Percentiles rank a stretch among this genome's conserved stretches.
These are phyloP conservation scores for Borovskyia barvae DNA, from an alignment of 208 protist species.

Conservation along the genomic window DNA sequence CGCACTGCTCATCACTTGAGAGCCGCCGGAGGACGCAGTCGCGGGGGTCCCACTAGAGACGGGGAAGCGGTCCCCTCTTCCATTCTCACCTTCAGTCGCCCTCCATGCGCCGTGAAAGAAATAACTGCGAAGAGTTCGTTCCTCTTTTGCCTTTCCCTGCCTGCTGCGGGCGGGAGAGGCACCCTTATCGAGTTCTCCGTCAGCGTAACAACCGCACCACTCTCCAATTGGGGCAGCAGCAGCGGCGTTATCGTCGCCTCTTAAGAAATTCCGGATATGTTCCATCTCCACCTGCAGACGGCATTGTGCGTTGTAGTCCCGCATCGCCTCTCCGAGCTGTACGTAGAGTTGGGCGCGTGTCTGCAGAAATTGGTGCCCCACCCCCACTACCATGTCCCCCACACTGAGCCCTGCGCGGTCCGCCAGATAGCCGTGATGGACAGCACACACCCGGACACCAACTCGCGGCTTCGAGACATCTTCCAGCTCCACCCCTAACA, in stretches of 20 bases:
- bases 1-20: not conserved
- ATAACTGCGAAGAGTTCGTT: too few relatives aligned
- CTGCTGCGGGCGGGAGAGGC: too few relatives aligned
- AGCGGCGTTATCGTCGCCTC: too few relatives aligned
- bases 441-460: conserved; percentile 44
- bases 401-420: conserved; percentile 41
- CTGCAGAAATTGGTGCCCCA: conserved; percentile 36
- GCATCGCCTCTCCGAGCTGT: conserved; percentile 36
- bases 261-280: conserved; percentile 21
- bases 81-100: not conserved
- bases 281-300: conserved; percentile 31
- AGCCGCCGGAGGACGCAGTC: not conserved
- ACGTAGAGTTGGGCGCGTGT: conserved; percentile 59
- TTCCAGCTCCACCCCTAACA: conserved; percentile 59
- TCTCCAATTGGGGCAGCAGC: too few relatives aligned
- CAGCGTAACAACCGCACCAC: too few relatives aligned
- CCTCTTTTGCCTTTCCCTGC: too few relatives aligned
- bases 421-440: conserved; percentile 47
- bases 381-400: conserved; percentile 48
- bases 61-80: not conserved
- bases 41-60: not conserved
- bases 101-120: too few relatives aligned
- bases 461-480: conserved; percentile 20
- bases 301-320: conserved; percentile 45
- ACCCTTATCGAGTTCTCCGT: too few relatives aligned